phyloP scores from a whole-genome alignment of 257 asterid genomes.

The Knoxia roxburghii region DNA sequence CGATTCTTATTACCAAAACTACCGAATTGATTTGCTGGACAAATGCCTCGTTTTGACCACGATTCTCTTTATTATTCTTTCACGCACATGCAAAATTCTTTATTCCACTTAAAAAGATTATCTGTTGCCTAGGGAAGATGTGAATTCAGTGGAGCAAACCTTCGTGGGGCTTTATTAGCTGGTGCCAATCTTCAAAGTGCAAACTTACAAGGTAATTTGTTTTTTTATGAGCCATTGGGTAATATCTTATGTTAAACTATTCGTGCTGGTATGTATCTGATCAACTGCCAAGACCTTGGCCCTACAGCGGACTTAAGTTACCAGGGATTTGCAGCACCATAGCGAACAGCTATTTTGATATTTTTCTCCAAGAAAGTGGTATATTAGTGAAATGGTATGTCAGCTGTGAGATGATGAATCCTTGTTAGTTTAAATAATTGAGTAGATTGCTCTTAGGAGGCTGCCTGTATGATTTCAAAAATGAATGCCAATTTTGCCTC shows the following conservation, averaged over 20 bases:
- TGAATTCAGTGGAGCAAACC: conserved; percentile 95
- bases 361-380: not conserved
- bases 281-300: too few relatives aligned
- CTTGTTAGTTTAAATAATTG: not conserved
- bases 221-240: not conserved
- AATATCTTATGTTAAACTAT: not conserved
- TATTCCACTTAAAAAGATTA: conserved; percentile 23
- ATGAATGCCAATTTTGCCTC: too few relatives aligned
- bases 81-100: conserved; percentile 6
- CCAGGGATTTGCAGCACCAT: too few relatives aligned
- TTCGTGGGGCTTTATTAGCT: conserved; percentile 84
- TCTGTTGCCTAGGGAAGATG: conserved; percentile 65
- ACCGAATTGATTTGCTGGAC: not conserved
- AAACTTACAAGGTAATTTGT: conserved; percentile 69
- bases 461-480: too few relatives aligned
- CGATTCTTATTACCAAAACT: not conserved
- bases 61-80: not conserved
- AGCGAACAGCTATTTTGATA: not conserved
- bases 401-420: not conserved
- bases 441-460: too few relatives aligned
- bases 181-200: conserved; percentile 97
- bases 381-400: not conserved
- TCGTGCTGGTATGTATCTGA: not conserved
- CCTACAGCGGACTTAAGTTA: too few relatives aligned
- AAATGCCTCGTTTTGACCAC: not conserved